Base-by-base conservation (phyloP, 345 rosid species). In the Gossypium bickii region DNA sequence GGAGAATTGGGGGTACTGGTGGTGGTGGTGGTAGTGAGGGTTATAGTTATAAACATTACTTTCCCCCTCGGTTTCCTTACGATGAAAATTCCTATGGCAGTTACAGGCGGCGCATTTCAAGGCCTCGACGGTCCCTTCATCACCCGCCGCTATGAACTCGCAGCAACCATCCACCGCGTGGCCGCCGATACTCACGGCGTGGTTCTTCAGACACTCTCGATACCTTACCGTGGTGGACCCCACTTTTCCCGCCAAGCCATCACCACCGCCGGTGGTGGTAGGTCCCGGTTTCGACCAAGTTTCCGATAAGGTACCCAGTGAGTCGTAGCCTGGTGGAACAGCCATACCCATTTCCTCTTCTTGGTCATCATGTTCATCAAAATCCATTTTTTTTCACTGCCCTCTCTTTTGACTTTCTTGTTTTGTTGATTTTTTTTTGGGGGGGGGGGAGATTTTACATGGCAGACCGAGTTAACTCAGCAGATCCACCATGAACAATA, bases 41-140 rank as follows among this genome's bases (percentile, higher is more conserved):
- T 72, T 16, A 15, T 15, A 4, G 73, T 24, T 20, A 70, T 72
- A 55, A 73, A 61, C 53, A 45, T 12, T 66, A 64, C 74, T 79
- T 43, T 63, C 77, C n/a, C 75, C 81, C 13, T 83, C 89, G 2
- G 82, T 75, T 80, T 90, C 94, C 74, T 87, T 93, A 52, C 96
- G 83, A 90, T 95, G 99, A 84, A 95, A 93, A 77, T 92, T 95
- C 41, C 99, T 83, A 85, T 95, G 98, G 80, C 98, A 95, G 72
- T 78, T 81, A 81, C 99, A 93, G 41, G 98, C 98, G 12, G 96
- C 97, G 80, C 98, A 93, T 79, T 86, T 90, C 44, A 95, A 83
- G 52, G 85, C 93, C 38, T 82, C 93, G 4, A 84, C 80, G 22
- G 92, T 86, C 51, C 96, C 99, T 7, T 95, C 94, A 51, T 91